Evolutionary conservation across 805 yeast genomes (phyloP).

Genomic region (Dipodascus geniculatus): DNA sequence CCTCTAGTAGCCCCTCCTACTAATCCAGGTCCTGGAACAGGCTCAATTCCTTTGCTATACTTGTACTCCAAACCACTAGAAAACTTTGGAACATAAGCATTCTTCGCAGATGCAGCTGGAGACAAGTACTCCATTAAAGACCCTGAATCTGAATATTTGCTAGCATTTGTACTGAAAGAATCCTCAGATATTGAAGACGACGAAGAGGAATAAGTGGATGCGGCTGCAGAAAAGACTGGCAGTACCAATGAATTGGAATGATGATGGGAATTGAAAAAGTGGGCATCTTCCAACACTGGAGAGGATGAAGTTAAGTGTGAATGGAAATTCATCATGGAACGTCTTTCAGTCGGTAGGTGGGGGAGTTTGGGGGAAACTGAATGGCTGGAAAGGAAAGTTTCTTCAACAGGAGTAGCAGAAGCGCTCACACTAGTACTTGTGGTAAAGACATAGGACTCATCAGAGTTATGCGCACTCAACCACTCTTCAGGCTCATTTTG

Average conservation of each 20-base stretch:
- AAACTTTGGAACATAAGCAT: neutral
- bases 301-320: neutral
- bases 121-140: neutral
- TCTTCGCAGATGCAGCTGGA: neutral
- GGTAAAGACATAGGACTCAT: no score
- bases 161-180: conserved; percentile 3
- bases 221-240: conserved; percentile 3
- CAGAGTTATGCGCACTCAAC: neutral
- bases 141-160: neutral
- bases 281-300: neutral
- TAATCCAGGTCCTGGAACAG: no score
- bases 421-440: no score
- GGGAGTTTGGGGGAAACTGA: no score
- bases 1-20: neutral
- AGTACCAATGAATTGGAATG: neutral
- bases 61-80: neutral
- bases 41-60: neutral
- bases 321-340: neutral
- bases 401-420: no score
- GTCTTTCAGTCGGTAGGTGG: neutral
- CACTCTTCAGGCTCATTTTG: neutral
- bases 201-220: neutral
- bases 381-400: no score
- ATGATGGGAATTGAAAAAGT: neutral
- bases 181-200: neutral